A percentile compares a stretch with the other conserved stretches of the same genome.
These are phyloP conservation scores for Maudiozyma humilis DNA, from an alignment of 1,139 yeast genomes.

Conservation along the genomic window DNA sequence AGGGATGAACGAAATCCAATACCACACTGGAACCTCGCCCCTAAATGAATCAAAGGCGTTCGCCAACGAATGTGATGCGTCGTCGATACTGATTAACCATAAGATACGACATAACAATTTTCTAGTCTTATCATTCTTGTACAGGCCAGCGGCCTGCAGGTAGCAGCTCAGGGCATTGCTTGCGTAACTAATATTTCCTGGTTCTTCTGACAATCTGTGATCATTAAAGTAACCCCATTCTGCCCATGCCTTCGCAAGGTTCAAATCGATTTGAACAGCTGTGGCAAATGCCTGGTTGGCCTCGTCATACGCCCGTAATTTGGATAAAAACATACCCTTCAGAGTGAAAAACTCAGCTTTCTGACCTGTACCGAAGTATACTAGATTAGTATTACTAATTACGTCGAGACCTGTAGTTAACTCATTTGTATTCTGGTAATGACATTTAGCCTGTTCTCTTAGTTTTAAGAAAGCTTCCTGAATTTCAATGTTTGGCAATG, in stretches of 20 bases:
- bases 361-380: conserved; percentile 92
- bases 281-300: conserved; percentile 97
- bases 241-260: conserved; percentile 97
- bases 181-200: conserved; percentile 76
- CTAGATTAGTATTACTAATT: conserved; percentile 89
- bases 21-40: conserved; percentile 98
- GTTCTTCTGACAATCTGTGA: conserved; percentile 74
- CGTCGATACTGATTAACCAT: conserved; percentile 92
- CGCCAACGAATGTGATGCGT: conserved; percentile 68
- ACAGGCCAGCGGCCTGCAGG: conserved; percentile 93
- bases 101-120: conserved; percentile 79
- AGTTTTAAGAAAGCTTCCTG: conserved; percentile 95
- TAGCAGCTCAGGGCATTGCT: conserved; percentile 93
- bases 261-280: conserved; percentile 90
- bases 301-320: conserved; percentile 80
- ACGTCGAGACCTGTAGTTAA: conserved; percentile 92
- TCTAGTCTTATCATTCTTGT: conserved; percentile 87
- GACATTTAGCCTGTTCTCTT: conserved; percentile 96
- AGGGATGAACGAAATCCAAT: conserved; percentile 96
- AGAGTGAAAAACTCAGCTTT: conserved; percentile 95
- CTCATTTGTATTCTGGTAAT: conserved; percentile 81
- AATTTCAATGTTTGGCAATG: conserved; percentile 93
- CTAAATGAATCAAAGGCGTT: conserved; percentile 86
- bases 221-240: conserved; percentile 98
- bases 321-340: conserved; percentile 95